Evolutionary conservation across 2,329 filamentous ascomycete genomes (phyloP).

Genomic region (Xylariales sp.): DNA sequence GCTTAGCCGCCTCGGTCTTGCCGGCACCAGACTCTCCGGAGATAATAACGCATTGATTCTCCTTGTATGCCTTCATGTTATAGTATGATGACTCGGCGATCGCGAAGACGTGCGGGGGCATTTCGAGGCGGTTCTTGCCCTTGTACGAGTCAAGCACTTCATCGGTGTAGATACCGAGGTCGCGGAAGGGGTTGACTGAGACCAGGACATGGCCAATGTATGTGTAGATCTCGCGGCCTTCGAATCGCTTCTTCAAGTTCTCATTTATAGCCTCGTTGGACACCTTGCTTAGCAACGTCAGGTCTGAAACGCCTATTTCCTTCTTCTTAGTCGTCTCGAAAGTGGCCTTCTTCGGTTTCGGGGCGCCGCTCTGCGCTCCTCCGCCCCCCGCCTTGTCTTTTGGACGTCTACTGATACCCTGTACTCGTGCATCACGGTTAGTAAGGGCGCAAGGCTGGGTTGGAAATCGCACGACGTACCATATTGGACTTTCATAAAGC

Average conservation of each 20-base stretch:
- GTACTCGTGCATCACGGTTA: slow-evolving; percentile 36
- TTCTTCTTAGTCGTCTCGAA: slow-evolving; percentile 99
- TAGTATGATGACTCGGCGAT: slow-evolving; percentile 97
- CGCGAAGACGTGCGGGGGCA: slow-evolving; percentile 95
- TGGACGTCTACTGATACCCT: slow-evolving; percentile 63
- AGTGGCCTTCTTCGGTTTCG: slow-evolving; percentile 92
- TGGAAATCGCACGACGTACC: slow-evolving; percentile 38
- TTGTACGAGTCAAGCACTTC: slow-evolving; percentile 91
- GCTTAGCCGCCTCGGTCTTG: slow-evolving; percentile 98
- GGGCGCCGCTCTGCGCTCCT: slow-evolving; percentile 53
- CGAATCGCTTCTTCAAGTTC: slow-evolving; percentile 97
- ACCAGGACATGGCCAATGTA: slow-evolving; percentile 99
- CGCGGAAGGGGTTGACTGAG: slow-evolving; percentile 97
- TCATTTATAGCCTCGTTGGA: slow-evolving; percentile 99
- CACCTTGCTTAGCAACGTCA: slow-evolving; percentile 97
- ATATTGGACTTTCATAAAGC: slow-evolving; percentile 50
- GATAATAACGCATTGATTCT: slow-evolving; percentile 99
- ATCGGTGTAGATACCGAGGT: slow-evolving; percentile 98
- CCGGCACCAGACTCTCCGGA: slow-evolving; percentile 98
- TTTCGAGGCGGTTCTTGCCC: slow-evolving; percentile 96
- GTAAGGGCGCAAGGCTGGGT: slow-evolving; percentile 22
- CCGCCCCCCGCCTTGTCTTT: slow-evolving; percentile 61
- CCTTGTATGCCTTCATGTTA: slow-evolving; percentile 99
- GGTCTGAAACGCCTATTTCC: slow-evolving; percentile 97
- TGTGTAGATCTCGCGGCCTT: slow-evolving; percentile 98